A percentile compares a stretch with the other conserved stretches of the same genome.
Conservation (phyloP, 2,329 filamentous ascomycete species). For the Botryotinia globosa region DNA sequence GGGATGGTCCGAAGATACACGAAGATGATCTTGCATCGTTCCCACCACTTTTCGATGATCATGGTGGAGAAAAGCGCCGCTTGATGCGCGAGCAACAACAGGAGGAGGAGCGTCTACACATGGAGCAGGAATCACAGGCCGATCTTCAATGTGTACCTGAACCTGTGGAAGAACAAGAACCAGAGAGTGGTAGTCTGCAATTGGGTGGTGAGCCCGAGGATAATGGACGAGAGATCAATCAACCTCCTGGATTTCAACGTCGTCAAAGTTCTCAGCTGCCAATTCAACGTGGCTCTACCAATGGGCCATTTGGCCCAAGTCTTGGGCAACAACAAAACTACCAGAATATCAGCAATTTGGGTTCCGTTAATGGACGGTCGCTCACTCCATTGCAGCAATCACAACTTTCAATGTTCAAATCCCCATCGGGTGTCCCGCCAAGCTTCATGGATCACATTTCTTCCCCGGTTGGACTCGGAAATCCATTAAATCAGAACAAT, state of each 20-base stretch:
- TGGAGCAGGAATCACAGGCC: constrained; percentile 53
- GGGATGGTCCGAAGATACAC: constrained; percentile 50
- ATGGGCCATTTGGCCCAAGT: constrained; percentile 52
- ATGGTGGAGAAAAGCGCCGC: constrained; percentile 78
- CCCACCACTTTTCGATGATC: constrained; percentile 78
- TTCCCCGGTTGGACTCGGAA: constrained; percentile 48
- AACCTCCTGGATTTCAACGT: constrained; percentile 51
- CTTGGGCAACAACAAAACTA: constrained; percentile 47
- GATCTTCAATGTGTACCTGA: constrained; percentile 47
- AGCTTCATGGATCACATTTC: constrained; percentile 61
- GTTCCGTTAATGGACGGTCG: constrained; percentile 64
- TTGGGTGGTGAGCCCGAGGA: constrained; percentile 91
- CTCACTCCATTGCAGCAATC: constrained; percentile 80
- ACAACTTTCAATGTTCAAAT: constrained; percentile 58
- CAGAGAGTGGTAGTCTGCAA: constrained; percentile 79
- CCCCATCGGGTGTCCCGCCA: constrained; percentile 33
- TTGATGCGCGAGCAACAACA: constrained; percentile 66
- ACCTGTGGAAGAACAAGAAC: constrained; percentile 65
- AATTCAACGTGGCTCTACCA: constrained; percentile 61
- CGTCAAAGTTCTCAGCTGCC: constrained; percentile 71
- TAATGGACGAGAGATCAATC: constrained; percentile 44
- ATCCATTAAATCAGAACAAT: constrained; percentile 44
- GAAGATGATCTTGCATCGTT: constrained; percentile 48
- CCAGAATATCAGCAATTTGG: constrained; percentile 50
- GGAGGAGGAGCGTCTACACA: constrained; percentile 54